Evolutionary conservation across 345 rosid genomes (phyloP).

Genomic region (Lumnitzera racemosa): DNA sequence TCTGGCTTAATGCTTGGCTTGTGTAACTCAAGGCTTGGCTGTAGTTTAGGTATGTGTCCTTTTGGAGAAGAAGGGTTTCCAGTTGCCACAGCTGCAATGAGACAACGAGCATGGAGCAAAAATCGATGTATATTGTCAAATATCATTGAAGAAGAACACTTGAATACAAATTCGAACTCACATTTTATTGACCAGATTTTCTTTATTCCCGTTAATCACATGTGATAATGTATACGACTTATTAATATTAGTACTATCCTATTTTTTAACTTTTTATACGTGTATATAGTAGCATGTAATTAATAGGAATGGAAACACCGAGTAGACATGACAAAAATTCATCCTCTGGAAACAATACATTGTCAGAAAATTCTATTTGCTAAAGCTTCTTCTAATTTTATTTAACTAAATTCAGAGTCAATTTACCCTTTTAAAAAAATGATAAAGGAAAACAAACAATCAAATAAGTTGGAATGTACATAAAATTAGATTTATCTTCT

Average conservation of each 20-base stretch:
- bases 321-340: no score
- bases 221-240: no score
- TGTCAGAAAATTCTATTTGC: no score
- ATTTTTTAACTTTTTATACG: no score
- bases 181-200: no score
- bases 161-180: not conserved
- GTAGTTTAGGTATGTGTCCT: slow-evolving; percentile 90
- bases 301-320: no score
- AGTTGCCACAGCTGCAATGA: slow-evolving; percentile 88
- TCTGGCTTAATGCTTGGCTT: slow-evolving; percentile 97
- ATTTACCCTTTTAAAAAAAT: not conserved
- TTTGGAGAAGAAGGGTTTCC: slow-evolving; percentile 91
- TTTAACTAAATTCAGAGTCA: not conserved
- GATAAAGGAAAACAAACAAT: not conserved
- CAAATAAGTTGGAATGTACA: not conserved
- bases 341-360: no score
- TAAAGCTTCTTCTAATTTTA: not conserved
- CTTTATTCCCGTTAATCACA: no score
- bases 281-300: no score
- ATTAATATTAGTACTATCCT: no score
- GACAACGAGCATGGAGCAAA: not conserved
- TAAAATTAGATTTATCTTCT: no score
- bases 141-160: not conserved
- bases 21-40: slow-evolving; percentile 97
- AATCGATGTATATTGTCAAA: not conserved